These are phyloP conservation scores for Thraustochytrium sp. DNA, from an alignment of 352 stramenopile genomes.

Conservation along the genomic window DNA sequence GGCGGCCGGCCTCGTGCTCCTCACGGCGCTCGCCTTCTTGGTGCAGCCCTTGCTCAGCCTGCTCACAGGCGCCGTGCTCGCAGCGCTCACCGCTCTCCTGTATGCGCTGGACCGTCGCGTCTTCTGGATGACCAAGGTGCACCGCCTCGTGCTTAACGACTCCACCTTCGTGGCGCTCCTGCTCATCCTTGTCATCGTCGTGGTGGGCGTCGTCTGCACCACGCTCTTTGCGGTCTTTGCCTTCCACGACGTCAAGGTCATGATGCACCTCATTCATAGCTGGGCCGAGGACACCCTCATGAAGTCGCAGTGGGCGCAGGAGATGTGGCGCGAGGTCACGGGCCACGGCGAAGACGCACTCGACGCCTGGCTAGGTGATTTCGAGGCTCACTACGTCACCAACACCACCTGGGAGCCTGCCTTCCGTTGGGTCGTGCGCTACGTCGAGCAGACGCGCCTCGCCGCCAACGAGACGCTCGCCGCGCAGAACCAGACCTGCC, in stretches of 20 bases:
- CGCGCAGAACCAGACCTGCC: not conserved
- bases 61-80: not conserved
- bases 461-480: not conserved
- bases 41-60: not conserved
- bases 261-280: not conserved
- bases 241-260: not conserved
- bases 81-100: not conserved
- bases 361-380: constrained; percentile 15
- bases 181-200: constrained; percentile 6
- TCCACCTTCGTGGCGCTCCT: constrained; percentile 22
- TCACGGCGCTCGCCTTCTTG: not conserved
- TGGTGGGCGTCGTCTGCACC: constrained; percentile 1
- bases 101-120: constrained; percentile 5
- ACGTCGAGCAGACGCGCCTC: constrained; percentile 18
- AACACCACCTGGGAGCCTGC: constrained; percentile 35
- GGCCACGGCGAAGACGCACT: constrained; percentile 7
- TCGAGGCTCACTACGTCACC: constrained; percentile 20
- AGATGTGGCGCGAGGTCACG: not conserved
- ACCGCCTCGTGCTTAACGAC: constrained; percentile 28
- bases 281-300: constrained; percentile 15
- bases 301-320: constrained; percentile 12
- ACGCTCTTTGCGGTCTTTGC: constrained; percentile 28
- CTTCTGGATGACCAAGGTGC: not conserved
- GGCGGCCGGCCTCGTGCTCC: not conserved
- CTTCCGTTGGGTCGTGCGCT: constrained; percentile 20